Percentiles rank a stretch among this genome's conserved stretches.
Evolutionary conservation across 805 yeast species (phyloP).

Genomic region (Candida vartiovaarae): DNA sequence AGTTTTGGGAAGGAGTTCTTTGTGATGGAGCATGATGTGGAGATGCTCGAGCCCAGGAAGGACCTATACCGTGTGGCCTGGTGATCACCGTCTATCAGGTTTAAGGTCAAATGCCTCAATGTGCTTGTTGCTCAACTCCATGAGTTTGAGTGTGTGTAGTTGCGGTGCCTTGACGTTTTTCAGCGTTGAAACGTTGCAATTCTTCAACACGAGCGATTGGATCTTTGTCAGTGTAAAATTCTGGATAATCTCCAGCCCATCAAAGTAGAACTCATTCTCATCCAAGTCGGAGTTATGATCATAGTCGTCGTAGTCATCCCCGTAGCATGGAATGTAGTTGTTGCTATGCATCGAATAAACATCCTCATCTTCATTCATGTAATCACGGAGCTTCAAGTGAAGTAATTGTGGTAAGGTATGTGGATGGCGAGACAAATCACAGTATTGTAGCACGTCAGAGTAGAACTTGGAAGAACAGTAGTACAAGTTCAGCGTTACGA

Average conservation of each 20-base stretch:
- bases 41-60: slow-evolving; percentile 7
- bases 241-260: slow-evolving; percentile 24
- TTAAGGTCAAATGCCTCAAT: slow-evolving; percentile 20
- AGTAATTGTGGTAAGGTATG: slow-evolving; percentile 12
- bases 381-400: slow-evolving; percentile 17
- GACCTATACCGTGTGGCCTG: not conserved
- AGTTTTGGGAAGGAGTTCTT: slow-evolving; percentile 4
- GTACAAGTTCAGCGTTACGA: slow-evolving; percentile 13
- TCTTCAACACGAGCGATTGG: slow-evolving; percentile 13
- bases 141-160: slow-evolving; percentile 13
- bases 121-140: slow-evolving; percentile 18
- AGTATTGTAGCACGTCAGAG: slow-evolving; percentile 15
- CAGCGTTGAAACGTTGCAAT: slow-evolving; percentile 18
- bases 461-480: slow-evolving; percentile 22
- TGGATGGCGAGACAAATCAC: slow-evolving; percentile 9
- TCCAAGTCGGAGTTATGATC: slow-evolving; percentile 28
- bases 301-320: slow-evolving; percentile 23
- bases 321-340: slow-evolving; percentile 16
- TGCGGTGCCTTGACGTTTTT: slow-evolving; percentile 11
- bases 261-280: slow-evolving; percentile 31
- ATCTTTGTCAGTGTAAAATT: slow-evolving; percentile 11
- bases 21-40: slow-evolving; percentile 8
- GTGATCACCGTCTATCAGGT: slow-evolving; percentile 10
- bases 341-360: slow-evolving; percentile 16
- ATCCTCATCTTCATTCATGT: slow-evolving; percentile 23